Percentiles rank a stretch among this genome's conserved stretches.
Evolutionary conservation across 1,139 yeast species (phyloP).

Genomic region (Magnusiomyces tetraspermus): DNA sequence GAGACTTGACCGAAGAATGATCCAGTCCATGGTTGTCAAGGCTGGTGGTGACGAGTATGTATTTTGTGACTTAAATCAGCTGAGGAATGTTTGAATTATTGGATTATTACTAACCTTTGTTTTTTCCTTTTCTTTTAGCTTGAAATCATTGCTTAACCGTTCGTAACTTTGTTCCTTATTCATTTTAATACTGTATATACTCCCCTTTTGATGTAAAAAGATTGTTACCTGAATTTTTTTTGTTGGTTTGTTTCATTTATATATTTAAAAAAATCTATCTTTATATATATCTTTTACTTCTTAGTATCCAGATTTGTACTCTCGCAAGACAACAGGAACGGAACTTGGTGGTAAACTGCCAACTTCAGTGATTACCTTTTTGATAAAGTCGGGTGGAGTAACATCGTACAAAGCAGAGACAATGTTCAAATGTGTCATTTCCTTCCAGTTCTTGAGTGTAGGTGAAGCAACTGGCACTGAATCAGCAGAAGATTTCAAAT

Average conservation of each 20-base stretch:
- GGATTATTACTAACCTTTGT: neutral
- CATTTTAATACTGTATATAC: slow-evolving; percentile 1
- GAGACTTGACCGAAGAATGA: slow-evolving; percentile 80
- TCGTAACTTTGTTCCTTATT: neutral
- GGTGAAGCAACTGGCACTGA: slow-evolving; percentile 22
- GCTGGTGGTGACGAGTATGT: slow-evolving; percentile 44
- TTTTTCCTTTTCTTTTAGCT: too few relatives aligned
- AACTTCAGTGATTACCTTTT: slow-evolving; percentile 89
- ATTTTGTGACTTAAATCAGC: neutral
- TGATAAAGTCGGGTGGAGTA: slow-evolving; percentile 89
- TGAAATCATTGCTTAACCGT: neutral
- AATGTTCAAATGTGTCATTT: slow-evolving; percentile 54
- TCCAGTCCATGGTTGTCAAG: slow-evolving; percentile 65
- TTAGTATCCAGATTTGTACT: slow-evolving; percentile 46
- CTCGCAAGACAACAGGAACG: slow-evolving; percentile 91
- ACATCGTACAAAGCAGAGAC: slow-evolving; percentile 85
- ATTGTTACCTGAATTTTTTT: too few relatives aligned
- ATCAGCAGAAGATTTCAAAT: slow-evolving; percentile 41
- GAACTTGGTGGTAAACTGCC: slow-evolving; percentile 97
- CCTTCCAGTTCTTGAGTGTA: slow-evolving; percentile 57
- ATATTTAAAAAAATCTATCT: neutral
- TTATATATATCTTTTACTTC: neutral
- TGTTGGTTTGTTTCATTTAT: too few relatives aligned
- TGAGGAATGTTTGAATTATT: too few relatives aligned
- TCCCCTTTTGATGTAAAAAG: neutral